Evolutionary conservation across 768 basidiomycete genomes (phyloP).

Genomic region (Suillus clintonianus): DNA sequence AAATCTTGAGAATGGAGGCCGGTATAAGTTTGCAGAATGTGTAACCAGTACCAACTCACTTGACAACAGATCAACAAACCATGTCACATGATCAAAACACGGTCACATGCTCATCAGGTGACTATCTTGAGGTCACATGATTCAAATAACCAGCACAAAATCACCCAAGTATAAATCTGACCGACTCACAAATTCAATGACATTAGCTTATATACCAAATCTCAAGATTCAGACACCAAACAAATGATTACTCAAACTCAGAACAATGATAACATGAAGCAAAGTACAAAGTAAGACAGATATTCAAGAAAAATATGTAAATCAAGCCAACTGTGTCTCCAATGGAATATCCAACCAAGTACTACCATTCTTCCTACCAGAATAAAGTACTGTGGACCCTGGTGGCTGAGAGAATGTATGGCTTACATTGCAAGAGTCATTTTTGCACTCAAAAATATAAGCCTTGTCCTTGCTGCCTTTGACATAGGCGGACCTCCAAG

Average conservation of each 20-base stretch:
- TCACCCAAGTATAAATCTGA: neutral
- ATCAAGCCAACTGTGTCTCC: neutral
- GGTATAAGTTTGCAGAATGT: neutral
- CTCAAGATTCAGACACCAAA: neutral
- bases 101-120: neutral
- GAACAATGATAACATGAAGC: neutral
- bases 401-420: neutral
- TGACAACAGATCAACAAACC: neutral
- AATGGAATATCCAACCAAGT: neutral
- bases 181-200: neutral
- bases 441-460: slow-evolving; percentile 1
- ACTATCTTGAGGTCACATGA: neutral
- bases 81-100: neutral
- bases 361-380: neutral
- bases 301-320: neutral
- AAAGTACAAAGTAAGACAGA: neutral
- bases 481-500: neutral
- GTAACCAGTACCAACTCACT: neutral
- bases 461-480: neutral
- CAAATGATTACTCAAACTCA: neutral
- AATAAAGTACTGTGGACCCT: neutral
- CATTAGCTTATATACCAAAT: neutral
- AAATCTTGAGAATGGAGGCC: neutral
- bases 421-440: neutral
- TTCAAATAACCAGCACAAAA: neutral